Percentiles rank a stretch among this genome's conserved stretches.
These are phyloP conservation scores for Bipolaris gigantea DNA, from an alignment of 2,329 filamentous ascomycete species.

Conservation along the genomic window DNA sequence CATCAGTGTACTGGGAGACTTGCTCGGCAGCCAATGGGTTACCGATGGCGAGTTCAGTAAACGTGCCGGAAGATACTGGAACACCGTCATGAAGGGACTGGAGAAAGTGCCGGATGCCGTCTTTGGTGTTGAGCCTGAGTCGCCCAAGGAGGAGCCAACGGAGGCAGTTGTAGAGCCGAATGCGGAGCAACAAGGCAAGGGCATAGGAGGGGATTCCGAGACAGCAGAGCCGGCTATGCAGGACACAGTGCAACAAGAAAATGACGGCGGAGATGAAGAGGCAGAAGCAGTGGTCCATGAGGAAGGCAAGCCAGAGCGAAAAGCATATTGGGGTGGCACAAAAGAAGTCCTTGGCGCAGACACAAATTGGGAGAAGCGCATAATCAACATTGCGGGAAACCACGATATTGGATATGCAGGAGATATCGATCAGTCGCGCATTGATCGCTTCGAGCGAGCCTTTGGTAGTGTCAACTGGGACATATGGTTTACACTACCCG, in stretches of 20 bases:
- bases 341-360: slow-evolving; percentile 49
- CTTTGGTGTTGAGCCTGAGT: slow-evolving; percentile 16
- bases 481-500: slow-evolving; percentile 62
- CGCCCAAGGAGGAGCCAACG: neutral
- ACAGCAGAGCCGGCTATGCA: slow-evolving; percentile 8
- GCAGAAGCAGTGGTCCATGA: slow-evolving; percentile 24
- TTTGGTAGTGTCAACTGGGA: slow-evolving; percentile 95
- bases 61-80: slow-evolving; percentile 77
- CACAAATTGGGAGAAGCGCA: slow-evolving; percentile 67
- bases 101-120: slow-evolving; percentile 59
- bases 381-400: slow-evolving; percentile 92
- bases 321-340: slow-evolving; percentile 28
- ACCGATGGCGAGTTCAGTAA: slow-evolving; percentile 78
- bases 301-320: slow-evolving; percentile 10
- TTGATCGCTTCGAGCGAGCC: slow-evolving; percentile 77
- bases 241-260: neutral
- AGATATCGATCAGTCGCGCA: slow-evolving; percentile 74
- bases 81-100: slow-evolving; percentile 71
- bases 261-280: slow-evolving; percentile 21
- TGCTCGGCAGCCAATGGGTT: slow-evolving; percentile 96
- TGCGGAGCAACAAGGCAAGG: neutral
- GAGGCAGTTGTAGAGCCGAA: neutral
- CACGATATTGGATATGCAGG: slow-evolving; percentile 97
- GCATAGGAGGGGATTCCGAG: slow-evolving; percentile 22
- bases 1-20: slow-evolving; percentile 83